Base-by-base conservation (phyloP, 345 rosid genomes). In the Excoecaria agallocha region DNA sequence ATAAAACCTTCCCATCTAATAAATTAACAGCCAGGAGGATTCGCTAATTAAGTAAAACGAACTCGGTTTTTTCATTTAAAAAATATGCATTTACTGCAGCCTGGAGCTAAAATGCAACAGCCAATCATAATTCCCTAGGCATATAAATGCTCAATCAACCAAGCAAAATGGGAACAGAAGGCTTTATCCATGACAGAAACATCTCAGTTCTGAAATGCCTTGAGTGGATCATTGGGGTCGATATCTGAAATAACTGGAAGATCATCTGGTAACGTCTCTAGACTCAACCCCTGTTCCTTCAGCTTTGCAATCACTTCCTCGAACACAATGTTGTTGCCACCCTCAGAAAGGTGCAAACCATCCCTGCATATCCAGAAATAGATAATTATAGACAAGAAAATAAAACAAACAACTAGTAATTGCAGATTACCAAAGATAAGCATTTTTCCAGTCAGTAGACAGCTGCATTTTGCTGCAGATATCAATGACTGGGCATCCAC, bases 381-480 rank as follows among this genome's bases (percentile, higher is more conserved):
- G 38, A 25, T 30, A 13, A 73, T 57, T 46, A 35, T 45, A 0
- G 5, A 6, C 30, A 30, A 19, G 22, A 16, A 48, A 2, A 61
- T 25, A 3, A 11, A 11, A 45, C 0, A 48, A 1, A 12, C 24
- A 63, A 3, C 8, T 17, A 16, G 19, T 54, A 19, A 68, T 16
- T 13, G n/a, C 43, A 17, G n/a, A 11, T n/a, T 81, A 88, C 95
- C 91, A 68, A 43, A 94, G 87, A 82, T 74, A 89, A 72, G 87
- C 76, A 5, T 56, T 86, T 67, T 79, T 67, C 98, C 97, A 94
- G 55, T 81, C 84, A 20, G 91, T 74, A 61, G 72, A 74, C 67
- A 88, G 78, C 74, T 92, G 98, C 89, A 94, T 89, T 84, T 81
- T 89, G 69, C 88, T 82, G 97, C 98, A 94, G 70, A 92, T 88